Conservation (phyloP, 2,329 filamentous ascomycete genomes). For the Acephala macrosclerotiorum region DNA sequence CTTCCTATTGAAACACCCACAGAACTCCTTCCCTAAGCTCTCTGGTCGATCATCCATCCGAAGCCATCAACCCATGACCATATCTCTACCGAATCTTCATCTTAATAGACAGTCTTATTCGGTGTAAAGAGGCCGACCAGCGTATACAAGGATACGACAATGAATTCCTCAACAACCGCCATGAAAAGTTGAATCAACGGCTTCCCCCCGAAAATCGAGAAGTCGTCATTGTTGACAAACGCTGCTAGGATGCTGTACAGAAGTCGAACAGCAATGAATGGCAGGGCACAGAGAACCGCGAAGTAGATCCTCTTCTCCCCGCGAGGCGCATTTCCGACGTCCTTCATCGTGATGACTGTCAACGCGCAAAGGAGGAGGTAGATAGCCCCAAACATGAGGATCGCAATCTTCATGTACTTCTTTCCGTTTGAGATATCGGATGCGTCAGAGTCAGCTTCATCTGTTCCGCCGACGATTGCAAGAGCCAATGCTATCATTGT, state of each 20-base stretch:
- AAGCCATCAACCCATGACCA: too few species aligned
- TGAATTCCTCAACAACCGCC: slow-evolving; percentile 43
- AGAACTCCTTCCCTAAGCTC: too few species aligned
- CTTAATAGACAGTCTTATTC: slow-evolving; percentile 12
- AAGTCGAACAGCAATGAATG: slow-evolving; percentile 43
- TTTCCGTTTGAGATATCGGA: slow-evolving; percentile 33
- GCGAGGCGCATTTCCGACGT: slow-evolving; percentile 35
- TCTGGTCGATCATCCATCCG: too few species aligned
- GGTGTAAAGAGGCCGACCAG: slow-evolving; percentile 29
- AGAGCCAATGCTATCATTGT: slow-evolving; percentile 40
- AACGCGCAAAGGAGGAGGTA: slow-evolving; percentile 37
- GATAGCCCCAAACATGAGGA: slow-evolving; percentile 41
- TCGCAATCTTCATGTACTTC: slow-evolving; percentile 36
- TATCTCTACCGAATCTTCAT: neutral
- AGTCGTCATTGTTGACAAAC: slow-evolving; percentile 37
- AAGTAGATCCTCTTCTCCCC: slow-evolving; percentile 43
- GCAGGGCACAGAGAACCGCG: slow-evolving; percentile 40
- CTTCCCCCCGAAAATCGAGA: slow-evolving; percentile 37
- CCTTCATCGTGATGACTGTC: slow-evolving; percentile 35
- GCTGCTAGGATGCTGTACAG: slow-evolving; percentile 43
- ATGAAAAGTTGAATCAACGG: slow-evolving; percentile 42
- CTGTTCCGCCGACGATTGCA: slow-evolving; percentile 42
- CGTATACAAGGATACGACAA: slow-evolving; percentile 42
- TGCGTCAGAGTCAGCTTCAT: slow-evolving; percentile 26
- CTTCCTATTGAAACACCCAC: too few species aligned